Percentiles rank a stretch among this genome's conserved stretches.
Evolutionary conservation across 1,139 yeast species (phyloP).

Genomic region (Sugiyamaella sp.): DNA sequence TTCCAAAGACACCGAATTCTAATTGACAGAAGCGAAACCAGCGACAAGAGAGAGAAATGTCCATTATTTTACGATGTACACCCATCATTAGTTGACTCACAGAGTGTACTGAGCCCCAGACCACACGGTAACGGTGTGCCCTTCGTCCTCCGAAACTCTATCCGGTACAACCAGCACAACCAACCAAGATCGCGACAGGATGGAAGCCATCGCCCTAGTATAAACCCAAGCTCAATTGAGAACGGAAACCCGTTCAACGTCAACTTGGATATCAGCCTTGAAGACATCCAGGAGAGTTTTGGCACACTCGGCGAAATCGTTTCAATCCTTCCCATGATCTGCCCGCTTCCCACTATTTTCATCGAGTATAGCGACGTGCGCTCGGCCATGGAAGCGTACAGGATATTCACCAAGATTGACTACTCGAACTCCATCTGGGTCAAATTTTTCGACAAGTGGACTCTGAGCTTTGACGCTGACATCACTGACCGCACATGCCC

Average conservation of each 20-base stretch:
- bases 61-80: slow-evolving; percentile 8
- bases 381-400: slow-evolving; percentile 67
- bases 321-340: slow-evolving; percentile 69
- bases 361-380: slow-evolving; percentile 64
- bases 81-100: slow-evolving; percentile 2
- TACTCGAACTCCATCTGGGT: slow-evolving; percentile 26
- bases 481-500: slow-evolving; percentile 60
- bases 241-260: slow-evolving; percentile 33
- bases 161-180: neutral
- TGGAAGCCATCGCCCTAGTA: slow-evolving; percentile 9
- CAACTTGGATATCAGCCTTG: slow-evolving; percentile 43
- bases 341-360: slow-evolving; percentile 63
- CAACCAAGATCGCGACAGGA: neutral
- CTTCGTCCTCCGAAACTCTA: neutral
- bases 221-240: slow-evolving; percentile 12
- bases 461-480: slow-evolving; percentile 68
- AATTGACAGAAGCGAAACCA: neutral
- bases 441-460: slow-evolving; percentile 61
- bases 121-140: neutral
- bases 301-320: slow-evolving; percentile 59
- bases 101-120: neutral
- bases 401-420: slow-evolving; percentile 43
- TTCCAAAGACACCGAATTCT: slow-evolving; percentile 1
- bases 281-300: slow-evolving; percentile 55
- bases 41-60: neutral